Base-by-base conservation (phyloP, 768 basidiomycete species). In the Rhizopogon salebrosus region DNA sequence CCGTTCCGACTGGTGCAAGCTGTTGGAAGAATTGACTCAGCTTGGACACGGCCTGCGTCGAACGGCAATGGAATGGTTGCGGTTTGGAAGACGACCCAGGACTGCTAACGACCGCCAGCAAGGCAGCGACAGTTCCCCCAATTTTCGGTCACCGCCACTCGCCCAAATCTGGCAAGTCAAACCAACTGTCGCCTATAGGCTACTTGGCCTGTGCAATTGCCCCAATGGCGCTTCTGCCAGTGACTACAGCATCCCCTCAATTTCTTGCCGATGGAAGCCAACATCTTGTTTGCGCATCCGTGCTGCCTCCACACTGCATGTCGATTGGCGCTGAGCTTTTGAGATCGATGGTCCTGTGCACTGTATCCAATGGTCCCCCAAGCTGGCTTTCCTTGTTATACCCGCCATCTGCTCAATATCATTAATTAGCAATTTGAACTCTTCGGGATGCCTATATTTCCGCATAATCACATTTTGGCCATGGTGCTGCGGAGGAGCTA, bases 71-170 rank as follows among this genome's bases (percentile, higher is more conserved):
- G 13, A 34, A 34, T 46, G 31, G 35, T 31, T 22, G 22, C 45
- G 60, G 62, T 57, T 4, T 57, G 45, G 38, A 55, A 56, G 58
- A 57, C 58, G 63, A 62, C 59, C 60, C 61, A 60, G 50, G 53
- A 48, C 66, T 64, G 68, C 57, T 64, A 59, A 60, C 62, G 62
- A 63, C 62, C 56, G 55, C 62, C 66, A 58, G 59, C 49, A 65
- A 49, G 55, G 55, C 50, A 49, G 53, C 56, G 39, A 54, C 54
- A 58, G 31, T 13, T 62, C 56, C 35, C 41, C 66, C 58, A 34
- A 41, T 55, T 67, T 66, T 54, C 42, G 61, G 52, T 16, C 50
- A 41, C 49, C 48, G 37, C 54, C 51, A 42, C 52, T 49, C 16
- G 20, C 37, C 45, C 20, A 23, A 49, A 29, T 40, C 40, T 23